Evolutionary conservation across 2,329 filamentous ascomycete genomes (phyloP).

Genomic region (Paracoccidioides lutzii): DNA sequence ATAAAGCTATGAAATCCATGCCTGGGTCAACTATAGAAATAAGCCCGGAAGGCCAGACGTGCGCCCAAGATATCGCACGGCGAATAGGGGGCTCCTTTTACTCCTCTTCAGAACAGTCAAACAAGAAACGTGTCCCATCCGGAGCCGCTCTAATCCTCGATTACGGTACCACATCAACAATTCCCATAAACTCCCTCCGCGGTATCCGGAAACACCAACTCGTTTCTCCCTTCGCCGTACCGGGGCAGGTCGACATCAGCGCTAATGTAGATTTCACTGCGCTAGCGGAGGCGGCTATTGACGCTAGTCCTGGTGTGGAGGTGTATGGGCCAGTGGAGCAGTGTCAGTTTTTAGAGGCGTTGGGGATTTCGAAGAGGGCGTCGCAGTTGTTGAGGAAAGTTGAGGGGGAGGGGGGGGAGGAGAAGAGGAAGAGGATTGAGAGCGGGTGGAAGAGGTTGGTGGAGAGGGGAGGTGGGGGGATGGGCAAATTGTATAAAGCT

Average conservation of each 20-base stretch:
- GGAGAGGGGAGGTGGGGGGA: slow-evolving; percentile 69
- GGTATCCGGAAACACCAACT: slow-evolving; percentile 68
- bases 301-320: slow-evolving; percentile 67
- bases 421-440: slow-evolving; percentile 50
- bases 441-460: slow-evolving; percentile 68
- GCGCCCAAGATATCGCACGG: slow-evolving; percentile 65
- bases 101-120: slow-evolving; percentile 33
- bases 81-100: slow-evolving; percentile 57
- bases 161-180: slow-evolving; percentile 67
- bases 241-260: slow-evolving; percentile 75
- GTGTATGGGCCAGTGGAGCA: slow-evolving; percentile 88
- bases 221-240: slow-evolving; percentile 65
- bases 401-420: slow-evolving; percentile 28
- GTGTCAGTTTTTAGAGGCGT: slow-evolving; percentile 59
- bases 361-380: slow-evolving; percentile 74
- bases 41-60: slow-evolving; percentile 73
- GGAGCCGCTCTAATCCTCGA: slow-evolving; percentile 93
- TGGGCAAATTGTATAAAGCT: slow-evolving; percentile 91
- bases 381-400: slow-evolving; percentile 47
- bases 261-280: slow-evolving; percentile 90
- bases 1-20: slow-evolving; percentile 56
- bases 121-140: slow-evolving; percentile 43
- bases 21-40: slow-evolving; percentile 70
- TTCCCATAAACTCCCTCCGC: slow-evolving; percentile 80
- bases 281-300: slow-evolving; percentile 66